phyloP scores from a whole-genome alignment of 805 yeast genomes.

The Pichia thaimueangensis region DNA sequence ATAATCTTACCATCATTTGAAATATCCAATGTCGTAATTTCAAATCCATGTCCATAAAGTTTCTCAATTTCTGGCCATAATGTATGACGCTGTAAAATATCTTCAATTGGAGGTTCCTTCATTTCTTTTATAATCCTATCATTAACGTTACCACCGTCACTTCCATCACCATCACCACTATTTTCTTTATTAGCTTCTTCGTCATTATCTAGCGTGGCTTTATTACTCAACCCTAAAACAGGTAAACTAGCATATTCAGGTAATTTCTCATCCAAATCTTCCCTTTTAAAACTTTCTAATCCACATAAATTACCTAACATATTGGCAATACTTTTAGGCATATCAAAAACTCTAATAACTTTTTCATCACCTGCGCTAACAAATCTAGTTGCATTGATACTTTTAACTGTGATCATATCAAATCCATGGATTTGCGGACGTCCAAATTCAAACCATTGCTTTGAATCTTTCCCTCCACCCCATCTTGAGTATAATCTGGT shows the following conservation, averaged over 20 bases:
- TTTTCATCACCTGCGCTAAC: slow-evolving; percentile 97
- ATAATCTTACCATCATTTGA: slow-evolving; percentile 56
- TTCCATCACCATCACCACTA: slow-evolving; percentile 33
- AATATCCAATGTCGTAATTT: slow-evolving; percentile 71
- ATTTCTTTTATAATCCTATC: slow-evolving; percentile 43
- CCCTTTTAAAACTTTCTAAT: slow-evolving; percentile 1
- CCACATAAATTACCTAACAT: slow-evolving; percentile 43
- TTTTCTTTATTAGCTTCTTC: slow-evolving; percentile 33
- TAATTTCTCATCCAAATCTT: slow-evolving; percentile 13
- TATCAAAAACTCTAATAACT: slow-evolving; percentile 78
- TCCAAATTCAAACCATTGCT: slow-evolving; percentile 81
- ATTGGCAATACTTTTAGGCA: slow-evolving; percentile 71
- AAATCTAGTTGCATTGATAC: slow-evolving; percentile 55
- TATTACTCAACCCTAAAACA: slow-evolving; percentile 87
- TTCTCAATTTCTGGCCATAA: slow-evolving; percentile 95
- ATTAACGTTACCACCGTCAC: slow-evolving; percentile 29
- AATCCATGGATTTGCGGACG: slow-evolving; percentile 98
- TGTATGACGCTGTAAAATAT: slow-evolving; percentile 83
- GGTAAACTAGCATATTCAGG: slow-evolving; percentile 90
- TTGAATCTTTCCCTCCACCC: slow-evolving; percentile 30
- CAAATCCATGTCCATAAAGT: slow-evolving; percentile 96
- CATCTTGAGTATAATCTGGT: slow-evolving; percentile 76
- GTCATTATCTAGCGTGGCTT: slow-evolving; percentile 56
- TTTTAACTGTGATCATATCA: slow-evolving; percentile 79
- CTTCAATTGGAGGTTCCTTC: slow-evolving; percentile 73